Conservation (phyloP, 192 early-diverging fungal species). For the Jimgerdemannia flammicorona region DNA sequence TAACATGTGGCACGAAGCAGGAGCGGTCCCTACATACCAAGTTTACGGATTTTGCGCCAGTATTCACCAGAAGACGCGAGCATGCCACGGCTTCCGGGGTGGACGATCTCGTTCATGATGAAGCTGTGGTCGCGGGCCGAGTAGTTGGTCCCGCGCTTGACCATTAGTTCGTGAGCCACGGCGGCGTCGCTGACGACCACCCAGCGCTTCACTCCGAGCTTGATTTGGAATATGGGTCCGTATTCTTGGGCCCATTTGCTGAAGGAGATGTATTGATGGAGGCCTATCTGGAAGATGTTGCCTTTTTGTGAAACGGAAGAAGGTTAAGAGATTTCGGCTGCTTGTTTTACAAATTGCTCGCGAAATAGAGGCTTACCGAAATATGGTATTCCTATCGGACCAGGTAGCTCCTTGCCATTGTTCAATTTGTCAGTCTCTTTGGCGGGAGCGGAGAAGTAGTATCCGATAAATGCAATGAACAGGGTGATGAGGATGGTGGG, state of each 20-base stretch:
- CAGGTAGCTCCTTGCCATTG: too few relatives aligned
- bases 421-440: too few relatives aligned
- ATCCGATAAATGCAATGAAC: too few relatives aligned
- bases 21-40: background rate
- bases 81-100: background rate
- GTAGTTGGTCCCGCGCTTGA: slow-evolving; percentile 1
- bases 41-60: slow-evolving; percentile 1
- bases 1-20: background rate
- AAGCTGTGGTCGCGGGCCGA: background rate
- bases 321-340: too few relatives aligned
- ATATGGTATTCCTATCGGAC: too few relatives aligned
- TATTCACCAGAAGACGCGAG: background rate
- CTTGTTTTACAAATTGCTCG: too few relatives aligned
- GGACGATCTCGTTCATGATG: background rate
- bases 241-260: background rate
- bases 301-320: background rate
- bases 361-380: too few relatives aligned
- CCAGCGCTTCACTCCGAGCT: slow-evolving; percentile 1
- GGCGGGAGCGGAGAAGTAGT: too few relatives aligned
- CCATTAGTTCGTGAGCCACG: slow-evolving; percentile 1
- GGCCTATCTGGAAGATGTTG: background rate
- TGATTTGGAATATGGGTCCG: background rate
- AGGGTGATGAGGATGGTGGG: too few relatives aligned
- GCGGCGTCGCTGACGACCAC: background rate
- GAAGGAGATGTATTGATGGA: background rate